Conservation (phyloP, 1,284 basidiomycete genomes). For the Meripilus lineatus region DNA sequence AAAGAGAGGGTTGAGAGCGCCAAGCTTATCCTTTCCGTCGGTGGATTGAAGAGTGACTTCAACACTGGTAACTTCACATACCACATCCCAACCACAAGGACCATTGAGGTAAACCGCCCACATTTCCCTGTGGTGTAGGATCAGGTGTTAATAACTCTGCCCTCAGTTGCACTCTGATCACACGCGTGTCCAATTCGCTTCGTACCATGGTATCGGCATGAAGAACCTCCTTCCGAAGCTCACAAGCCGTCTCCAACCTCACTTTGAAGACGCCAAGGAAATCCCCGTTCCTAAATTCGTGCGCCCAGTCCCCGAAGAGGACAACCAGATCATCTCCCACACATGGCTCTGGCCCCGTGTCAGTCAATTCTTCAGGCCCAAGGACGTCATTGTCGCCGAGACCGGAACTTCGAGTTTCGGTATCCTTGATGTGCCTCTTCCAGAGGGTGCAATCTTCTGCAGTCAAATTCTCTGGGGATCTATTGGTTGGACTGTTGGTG, state of each 20-base stretch:
- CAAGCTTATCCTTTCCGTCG: slow-evolving; percentile 83
- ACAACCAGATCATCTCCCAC: slow-evolving; percentile 60
- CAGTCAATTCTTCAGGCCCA: slow-evolving; percentile 69
- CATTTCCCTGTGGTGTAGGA: background rate
- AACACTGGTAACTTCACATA: slow-evolving; percentile 87
- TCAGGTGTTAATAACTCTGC: slow-evolving; percentile 8
- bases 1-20: slow-evolving; percentile 75
- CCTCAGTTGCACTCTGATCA: slow-evolving; percentile 78
- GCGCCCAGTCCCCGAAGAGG: slow-evolving; percentile 43
- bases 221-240: slow-evolving; percentile 68
- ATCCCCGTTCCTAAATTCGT: slow-evolving; percentile 47
- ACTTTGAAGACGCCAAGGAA: slow-evolving; percentile 33
- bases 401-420: slow-evolving; percentile 42
- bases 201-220: slow-evolving; percentile 65
- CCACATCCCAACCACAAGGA: slow-evolving; percentile 53
- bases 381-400: slow-evolving; percentile 82
- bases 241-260: slow-evolving; percentile 46
- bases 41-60: slow-evolving; percentile 82
- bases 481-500: slow-evolving; percentile 85
- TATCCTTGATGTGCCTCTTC: slow-evolving; percentile 72
- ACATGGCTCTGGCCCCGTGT: slow-evolving; percentile 85
- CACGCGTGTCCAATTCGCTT: slow-evolving; percentile 62
- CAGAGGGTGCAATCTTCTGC: slow-evolving; percentile 59
- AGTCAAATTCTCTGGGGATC: slow-evolving; percentile 83
- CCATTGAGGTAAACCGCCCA: slow-evolving; percentile 50